Base-by-base conservation (phyloP, 2,329 filamentous ascomycete species). In the Penicillium verrucosum region DNA sequence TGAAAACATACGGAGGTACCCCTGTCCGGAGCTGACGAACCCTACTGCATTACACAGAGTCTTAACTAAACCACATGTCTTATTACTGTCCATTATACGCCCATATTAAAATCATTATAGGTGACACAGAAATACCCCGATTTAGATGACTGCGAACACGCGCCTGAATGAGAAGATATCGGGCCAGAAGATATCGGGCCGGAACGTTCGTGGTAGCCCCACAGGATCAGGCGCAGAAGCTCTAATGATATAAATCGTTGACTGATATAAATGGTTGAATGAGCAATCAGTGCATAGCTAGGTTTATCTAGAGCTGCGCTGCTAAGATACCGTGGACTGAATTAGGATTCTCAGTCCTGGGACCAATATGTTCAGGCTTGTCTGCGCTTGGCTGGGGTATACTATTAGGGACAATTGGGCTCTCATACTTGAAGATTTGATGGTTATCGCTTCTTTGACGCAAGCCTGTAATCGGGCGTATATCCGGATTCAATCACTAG, bases 11-110 rank as follows among this genome's bases (percentile, higher is more conserved):
- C 44, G 43, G 21, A 48, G 36, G n/a, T 3, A 30, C 37, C 51
- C 52, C 29, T 43, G 52, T 43, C 52, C 38, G 38, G 52, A 42
- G 52, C 38, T 43, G 45, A 50, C 6, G 16, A 36, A 29, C 16
- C 29, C 29, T 43, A 8, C 29, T 43, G 23, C 29, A 44, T 44
- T 16, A 43, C 16, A 23, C 25, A 27, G 36, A 27, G 11, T 29
- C 34, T 27, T 34, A 27, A 23, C 16, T 27, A 11, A 23, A 51
- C 21, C 29, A 25, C 14, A 18, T n/a, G 12, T 27, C 2, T 27
- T 10, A 45, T 27, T 16, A 25, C 14, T 14, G 21, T 38, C 23
- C 10, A 11, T 16, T 32, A 10, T 44, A 11, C 30, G 52, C 25
- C 38, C 38, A 38, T n/a, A 43, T 37, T 25, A 14, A 32, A 55